phyloP scores from a whole-genome alignment of 345 rosid species.

The Lepidium aucheri region DNA sequence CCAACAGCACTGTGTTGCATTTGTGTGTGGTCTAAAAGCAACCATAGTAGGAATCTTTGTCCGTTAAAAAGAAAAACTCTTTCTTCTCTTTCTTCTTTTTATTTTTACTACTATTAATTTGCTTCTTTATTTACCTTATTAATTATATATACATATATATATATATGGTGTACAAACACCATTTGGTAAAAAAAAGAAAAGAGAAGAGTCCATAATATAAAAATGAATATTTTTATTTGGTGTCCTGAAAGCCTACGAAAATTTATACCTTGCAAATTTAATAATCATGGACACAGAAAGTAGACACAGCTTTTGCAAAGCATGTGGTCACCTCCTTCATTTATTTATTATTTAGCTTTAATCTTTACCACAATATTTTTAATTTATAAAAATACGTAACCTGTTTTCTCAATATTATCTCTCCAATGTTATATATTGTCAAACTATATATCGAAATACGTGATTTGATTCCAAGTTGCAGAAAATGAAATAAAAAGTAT shows the following conservation, averaged over 20 bases:
- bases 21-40: constrained; percentile 52
- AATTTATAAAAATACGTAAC: no score
- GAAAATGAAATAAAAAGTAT: no score
- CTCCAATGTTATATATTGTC: no score
- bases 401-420: no score
- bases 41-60: constrained; percentile 58
- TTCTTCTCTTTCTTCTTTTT: not conserved
- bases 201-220: not conserved
- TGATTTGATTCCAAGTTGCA: no score
- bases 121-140: not conserved
- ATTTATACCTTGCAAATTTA: constrained; percentile 2
- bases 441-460: no score
- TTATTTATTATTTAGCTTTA: not conserved
- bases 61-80: constrained; percentile 23
- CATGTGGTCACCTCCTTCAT: not conserved
- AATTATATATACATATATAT: not conserved
- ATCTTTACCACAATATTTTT: not conserved
- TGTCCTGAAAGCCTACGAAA: constrained; percentile 18
- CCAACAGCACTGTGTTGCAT: constrained; percentile 42
- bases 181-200: not conserved
- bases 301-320: constrained; percentile 15
- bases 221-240: not conserved
- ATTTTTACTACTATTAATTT: not conserved
- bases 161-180: not conserved
- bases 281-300: constrained; percentile 9